Percentiles rank a stretch among this genome's conserved stretches.
These are phyloP conservation scores for Candida wancherniae DNA, from an alignment of 805 yeast genomes.

Conservation along the genomic window DNA sequence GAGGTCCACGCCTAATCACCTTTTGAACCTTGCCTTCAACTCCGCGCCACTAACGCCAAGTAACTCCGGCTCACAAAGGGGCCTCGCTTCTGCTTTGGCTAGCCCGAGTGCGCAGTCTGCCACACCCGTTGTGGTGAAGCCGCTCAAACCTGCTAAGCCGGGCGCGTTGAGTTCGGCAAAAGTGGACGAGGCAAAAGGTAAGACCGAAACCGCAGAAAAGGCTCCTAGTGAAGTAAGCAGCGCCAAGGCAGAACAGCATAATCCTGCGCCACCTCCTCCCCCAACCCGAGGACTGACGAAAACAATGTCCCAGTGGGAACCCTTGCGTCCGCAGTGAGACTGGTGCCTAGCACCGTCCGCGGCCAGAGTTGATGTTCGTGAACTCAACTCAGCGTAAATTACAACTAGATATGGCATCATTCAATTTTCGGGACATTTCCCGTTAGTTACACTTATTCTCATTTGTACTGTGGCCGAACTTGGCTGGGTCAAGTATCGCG, in stretches of 20 bases:
- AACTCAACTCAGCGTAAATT: too few relatives aligned
- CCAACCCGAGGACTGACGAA: constrained; percentile 4
- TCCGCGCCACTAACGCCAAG: constrained; percentile 38
- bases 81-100: constrained; percentile 14
- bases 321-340: constrained; percentile 47
- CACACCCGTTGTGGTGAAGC: constrained; percentile 16
- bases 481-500: too few relatives aligned
- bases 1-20: constrained; percentile 6
- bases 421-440: too few relatives aligned
- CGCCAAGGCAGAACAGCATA: neutral
- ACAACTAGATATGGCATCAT: too few relatives aligned
- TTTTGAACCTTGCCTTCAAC: constrained; percentile 27
- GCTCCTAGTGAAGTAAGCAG: neutral
- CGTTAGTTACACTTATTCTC: too few relatives aligned
- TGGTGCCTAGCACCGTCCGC: too few relatives aligned
- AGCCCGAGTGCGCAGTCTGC: constrained; percentile 7
- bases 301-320: constrained; percentile 47
- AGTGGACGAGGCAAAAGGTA: constrained; percentile 5
- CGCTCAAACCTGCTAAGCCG: constrained; percentile 17
- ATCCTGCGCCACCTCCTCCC: constrained; percentile 17
- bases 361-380: too few relatives aligned
- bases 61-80: constrained; percentile 24
- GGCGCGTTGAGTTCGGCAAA: constrained; percentile 12
- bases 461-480: too few relatives aligned
- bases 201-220: neutral